Evolutionary conservation across 352 stramenopile species (phyloP).

Genomic region (Globisporangium parvum): DNA sequence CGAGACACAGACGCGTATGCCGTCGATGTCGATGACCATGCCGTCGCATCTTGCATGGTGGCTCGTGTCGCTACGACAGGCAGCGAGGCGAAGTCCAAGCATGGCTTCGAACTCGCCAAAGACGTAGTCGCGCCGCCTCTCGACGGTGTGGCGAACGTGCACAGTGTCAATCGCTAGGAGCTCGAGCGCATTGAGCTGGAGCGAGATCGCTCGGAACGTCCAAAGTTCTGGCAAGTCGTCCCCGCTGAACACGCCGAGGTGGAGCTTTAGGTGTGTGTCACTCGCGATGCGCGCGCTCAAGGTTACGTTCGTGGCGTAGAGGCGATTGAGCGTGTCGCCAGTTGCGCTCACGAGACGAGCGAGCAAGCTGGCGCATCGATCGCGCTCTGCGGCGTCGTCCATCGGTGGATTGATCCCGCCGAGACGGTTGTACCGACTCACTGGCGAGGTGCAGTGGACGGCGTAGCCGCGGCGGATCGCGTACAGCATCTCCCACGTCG

Average conservation of each 20-base stretch:
- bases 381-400: conserved; percentile 35
- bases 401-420: conserved; percentile 52
- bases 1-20: conserved; percentile 28
- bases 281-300: conserved; percentile 31
- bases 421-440: conserved; percentile 57
- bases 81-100: conserved; percentile 31
- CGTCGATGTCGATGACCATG: conserved; percentile 50
- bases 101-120: conserved; percentile 73
- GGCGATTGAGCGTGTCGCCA: conserved; percentile 56
- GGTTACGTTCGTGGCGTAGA: conserved; percentile 43
- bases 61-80: conserved; percentile 13
- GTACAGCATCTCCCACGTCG: conserved; percentile 80
- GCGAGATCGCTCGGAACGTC: conserved; percentile 39
- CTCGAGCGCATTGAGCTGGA: conserved; percentile 36
- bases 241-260: conserved; percentile 49
- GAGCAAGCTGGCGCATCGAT: conserved; percentile 28
- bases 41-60: conserved; percentile 31
- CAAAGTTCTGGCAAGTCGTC: conserved; percentile 70
- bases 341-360: conserved; percentile 50
- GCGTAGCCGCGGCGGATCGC: conserved; percentile 50
- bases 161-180: conserved; percentile 34
- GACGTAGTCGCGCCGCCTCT: conserved; percentile 41
- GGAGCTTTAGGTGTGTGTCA: conserved; percentile 24
- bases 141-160: conserved; percentile 41
- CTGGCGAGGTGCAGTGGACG: conserved; percentile 29